Evolutionary conservation across 2,329 filamentous ascomycete species (phyloP), one percentile per base, ranked within the genome.

Genomic region (Elsinoe australis): DNA sequence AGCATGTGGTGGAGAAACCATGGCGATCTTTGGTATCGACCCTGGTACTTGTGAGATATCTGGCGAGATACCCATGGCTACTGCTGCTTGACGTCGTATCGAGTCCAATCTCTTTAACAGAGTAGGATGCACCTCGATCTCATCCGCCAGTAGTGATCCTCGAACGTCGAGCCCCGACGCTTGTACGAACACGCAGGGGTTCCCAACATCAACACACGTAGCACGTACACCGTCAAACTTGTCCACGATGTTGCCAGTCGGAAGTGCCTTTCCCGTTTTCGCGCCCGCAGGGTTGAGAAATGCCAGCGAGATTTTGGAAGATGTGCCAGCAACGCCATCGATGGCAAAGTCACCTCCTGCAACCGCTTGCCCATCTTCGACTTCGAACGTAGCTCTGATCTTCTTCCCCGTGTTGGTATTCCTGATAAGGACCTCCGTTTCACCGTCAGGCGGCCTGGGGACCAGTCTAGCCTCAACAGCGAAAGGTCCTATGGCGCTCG

Each of bases 351-450:
- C 68, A 0, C 80, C 80, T 18, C 60, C 50, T 9, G 52, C 54
- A 10, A 70, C 65, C 2, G 69, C 69, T 2, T 74, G 68, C 50
- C 76, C 69, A 0, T 65, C 69, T 1, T 69, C 70, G 2, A 81
- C 68, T 0, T 68, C 64, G 54, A 85, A 84, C 0, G 67, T 73
- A 1, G 76, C 71, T 33, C 74, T 64, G 49, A 85, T 77, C 19
- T 80, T 61, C 58, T 85, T 85, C 14, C 66, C 65, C 0, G 83
- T 87, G 55, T 87, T 87, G 1, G 82, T 86, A 60, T 88, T 87
- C 56, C 74, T 71, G 29, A 87, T 78, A 48, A 74, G 68, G 9
- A 87, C 73, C 50, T 63, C 60, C 7, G 57, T 58, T 15, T 62
- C 59, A 2, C 55, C 62, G 14, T 14, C 24, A 38, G 58, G 66